A percentile compares a stretch with the other conserved stretches of the same genome.
These are phyloP conservation scores for Penicillium sp. DNA, from an alignment of 2,329 filamentous ascomycete species.

Conservation along the genomic window DNA sequence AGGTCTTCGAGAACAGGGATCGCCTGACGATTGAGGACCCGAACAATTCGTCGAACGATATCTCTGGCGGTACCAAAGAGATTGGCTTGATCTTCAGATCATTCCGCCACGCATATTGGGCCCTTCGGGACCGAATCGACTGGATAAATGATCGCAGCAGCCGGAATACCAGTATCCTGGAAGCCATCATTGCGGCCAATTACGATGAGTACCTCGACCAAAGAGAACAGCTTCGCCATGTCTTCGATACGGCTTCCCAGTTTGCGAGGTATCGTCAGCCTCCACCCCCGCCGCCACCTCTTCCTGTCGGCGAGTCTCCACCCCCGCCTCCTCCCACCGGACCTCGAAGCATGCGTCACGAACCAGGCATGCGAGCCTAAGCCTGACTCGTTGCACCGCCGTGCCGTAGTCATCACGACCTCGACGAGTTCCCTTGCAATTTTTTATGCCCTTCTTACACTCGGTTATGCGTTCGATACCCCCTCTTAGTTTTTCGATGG, in stretches of 20 bases:
- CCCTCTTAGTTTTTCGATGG: constrained; percentile 11
- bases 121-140: constrained; percentile 64
- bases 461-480: constrained; percentile 16
- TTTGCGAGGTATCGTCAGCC: constrained; percentile 42
- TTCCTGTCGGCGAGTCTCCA: constrained; percentile 17
- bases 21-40: constrained; percentile 91
- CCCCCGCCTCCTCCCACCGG: constrained; percentile 34
- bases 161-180: constrained; percentile 65
- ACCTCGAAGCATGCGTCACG: constrained; percentile 17
- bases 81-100: constrained; percentile 69
- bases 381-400: not conserved
- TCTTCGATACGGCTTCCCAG: constrained; percentile 54
- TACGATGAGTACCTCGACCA: constrained; percentile 77
- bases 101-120: constrained; percentile 70
- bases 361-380: constrained; percentile 22
- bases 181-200: constrained; percentile 75
- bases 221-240: constrained; percentile 64
- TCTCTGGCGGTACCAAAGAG: constrained; percentile 82
- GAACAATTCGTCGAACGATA: constrained; percentile 83
- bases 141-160: constrained; percentile 30
- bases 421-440: constrained; percentile 11
- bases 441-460: not conserved
- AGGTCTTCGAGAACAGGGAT: constrained; percentile 62
- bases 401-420: constrained; percentile 5
- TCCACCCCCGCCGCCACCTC: constrained; percentile 29